A percentile compares a stretch with the other conserved stretches of the same genome.
Evolutionary conservation across 768 basidiomycete species (phyloP).

Genomic region (Porphyrellus cyaneotinctus): DNA sequence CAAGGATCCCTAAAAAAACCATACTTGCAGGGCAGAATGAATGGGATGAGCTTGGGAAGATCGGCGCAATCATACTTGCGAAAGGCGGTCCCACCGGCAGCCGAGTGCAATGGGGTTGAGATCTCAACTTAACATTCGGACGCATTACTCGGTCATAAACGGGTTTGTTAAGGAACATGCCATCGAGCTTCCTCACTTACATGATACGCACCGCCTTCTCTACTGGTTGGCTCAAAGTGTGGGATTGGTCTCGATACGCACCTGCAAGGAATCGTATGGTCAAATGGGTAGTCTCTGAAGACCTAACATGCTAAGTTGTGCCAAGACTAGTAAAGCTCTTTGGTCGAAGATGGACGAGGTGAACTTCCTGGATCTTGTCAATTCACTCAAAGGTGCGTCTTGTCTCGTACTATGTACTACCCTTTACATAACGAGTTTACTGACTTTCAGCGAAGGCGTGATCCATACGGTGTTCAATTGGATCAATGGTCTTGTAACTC

Average conservation of each 20-base stretch:
- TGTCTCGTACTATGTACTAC: no score
- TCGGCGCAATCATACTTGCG: no score
- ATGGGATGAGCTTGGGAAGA: background rate
- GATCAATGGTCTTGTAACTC: no score
- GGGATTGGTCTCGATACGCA: background rate
- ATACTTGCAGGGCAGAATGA: background rate
- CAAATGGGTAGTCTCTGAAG: slow-evolving; percentile 16
- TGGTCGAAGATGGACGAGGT: background rate
- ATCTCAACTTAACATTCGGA: no score
- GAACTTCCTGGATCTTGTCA: slow-evolving; percentile 14
- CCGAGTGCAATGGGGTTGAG: no score
- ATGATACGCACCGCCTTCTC: slow-evolving; percentile 13
- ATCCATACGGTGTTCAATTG: no score
- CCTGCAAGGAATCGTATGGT: slow-evolving; percentile 5
- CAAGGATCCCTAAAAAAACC: slow-evolving; percentile 41
- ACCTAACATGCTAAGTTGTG: slow-evolving; percentile 15
- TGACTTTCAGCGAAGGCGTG: no score
- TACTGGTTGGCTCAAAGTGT: slow-evolving; percentile 12
- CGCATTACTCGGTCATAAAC: no score
- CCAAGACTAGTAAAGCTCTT: slow-evolving; percentile 7
- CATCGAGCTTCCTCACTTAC: no score
- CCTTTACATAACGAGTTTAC: no score
- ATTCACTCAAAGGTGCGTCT: background rate
- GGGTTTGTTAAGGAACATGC: no score
- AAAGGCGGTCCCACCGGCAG: no score